phyloP scores from a whole-genome alignment of 106 monocot genomes.

The Allium cepa region DNA sequence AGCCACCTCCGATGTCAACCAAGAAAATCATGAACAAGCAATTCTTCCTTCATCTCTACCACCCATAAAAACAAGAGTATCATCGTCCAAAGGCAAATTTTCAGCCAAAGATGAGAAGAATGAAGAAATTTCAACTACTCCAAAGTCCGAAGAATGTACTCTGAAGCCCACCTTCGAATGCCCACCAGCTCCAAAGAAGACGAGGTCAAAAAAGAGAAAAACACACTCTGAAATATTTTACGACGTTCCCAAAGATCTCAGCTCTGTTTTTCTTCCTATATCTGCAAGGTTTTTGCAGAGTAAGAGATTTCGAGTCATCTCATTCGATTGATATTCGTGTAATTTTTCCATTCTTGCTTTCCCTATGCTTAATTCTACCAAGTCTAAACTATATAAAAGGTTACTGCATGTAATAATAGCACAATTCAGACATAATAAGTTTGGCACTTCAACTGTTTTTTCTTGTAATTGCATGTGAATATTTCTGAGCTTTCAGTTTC shows the following conservation, averaged over 20 bases:
- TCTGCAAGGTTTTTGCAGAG: slow-evolving; percentile 1
- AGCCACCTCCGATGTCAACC: not conserved
- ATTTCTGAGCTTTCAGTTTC: no score
- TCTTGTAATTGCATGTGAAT: no score
- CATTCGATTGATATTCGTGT: no score
- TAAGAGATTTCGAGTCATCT: slow-evolving; percentile 7
- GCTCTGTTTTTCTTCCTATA: slow-evolving; percentile 23
- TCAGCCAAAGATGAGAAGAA: not conserved
- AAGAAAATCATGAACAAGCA: not conserved
- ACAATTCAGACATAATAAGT: no score
- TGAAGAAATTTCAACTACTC: slow-evolving; percentile 4
- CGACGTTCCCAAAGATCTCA: slow-evolving; percentile 23
- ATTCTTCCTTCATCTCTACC: not conserved
- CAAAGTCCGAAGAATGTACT: slow-evolving; percentile 5
- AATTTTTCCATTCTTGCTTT: no score
- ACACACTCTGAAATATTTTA: not conserved
- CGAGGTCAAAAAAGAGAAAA: slow-evolving; percentile 17
- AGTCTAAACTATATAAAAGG: no score
- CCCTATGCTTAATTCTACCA: no score
- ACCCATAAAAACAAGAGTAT: not conserved
- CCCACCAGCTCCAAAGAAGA: slow-evolving; percentile 24
- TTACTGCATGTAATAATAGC: no score
- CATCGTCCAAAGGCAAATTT: not conserved
- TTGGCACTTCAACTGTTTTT: no score
- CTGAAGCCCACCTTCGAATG: slow-evolving; percentile 5